Base-by-base conservation (phyloP, 202 grass and related monocot genomes). In the Digitaria exilis region DNA sequence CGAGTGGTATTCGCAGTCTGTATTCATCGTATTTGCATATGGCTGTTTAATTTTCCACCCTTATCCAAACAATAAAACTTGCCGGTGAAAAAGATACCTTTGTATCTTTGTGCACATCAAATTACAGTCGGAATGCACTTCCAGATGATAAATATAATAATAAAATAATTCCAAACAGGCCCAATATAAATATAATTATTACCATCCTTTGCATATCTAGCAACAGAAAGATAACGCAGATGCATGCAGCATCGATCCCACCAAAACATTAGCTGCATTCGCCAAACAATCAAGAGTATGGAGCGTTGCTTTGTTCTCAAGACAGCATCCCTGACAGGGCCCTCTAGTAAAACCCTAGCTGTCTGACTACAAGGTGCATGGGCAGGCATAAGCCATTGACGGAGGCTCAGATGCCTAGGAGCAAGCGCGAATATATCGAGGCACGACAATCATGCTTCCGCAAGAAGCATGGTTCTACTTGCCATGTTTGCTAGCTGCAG, bases 221-320 rank as follows among this genome's bases (percentile, higher is more conserved):
- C 51, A 80, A 57, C 25, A 43, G 13, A 87, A 26, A 2, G 22
- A 77, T n/a, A n/a, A n/a, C n/a, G 34, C 50, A 45, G 37, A 30
- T 24, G 32, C 24, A 37, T 22, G 46, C 44, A 14, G 46, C 78
- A 82, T 74, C 57, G 73, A 86, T 74, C 39, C 10, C 28, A 46
- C 39, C 58, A 88, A 88, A 65, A 60, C 65, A 78, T 64, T 75
- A 65, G 28, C 57, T 77, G 42, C 58, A 67, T 82, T 65, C 30
- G 82, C 78, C 58, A 79, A 74, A 72, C 75, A 44, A 77, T 49
- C 48, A 30, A 82, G 65, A 77, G 72, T 21, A 67, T 82, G 78
- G 39, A 35, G 32, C 3, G 59, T 89, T 86, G 83, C 88, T 89
- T 86, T 89, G 58, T 89, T 86, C 88, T 78, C 66, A 89, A 86